Conservation (phyloP, 371 early-diverging fungal species). For the Funneliformis caledonium region DNA sequence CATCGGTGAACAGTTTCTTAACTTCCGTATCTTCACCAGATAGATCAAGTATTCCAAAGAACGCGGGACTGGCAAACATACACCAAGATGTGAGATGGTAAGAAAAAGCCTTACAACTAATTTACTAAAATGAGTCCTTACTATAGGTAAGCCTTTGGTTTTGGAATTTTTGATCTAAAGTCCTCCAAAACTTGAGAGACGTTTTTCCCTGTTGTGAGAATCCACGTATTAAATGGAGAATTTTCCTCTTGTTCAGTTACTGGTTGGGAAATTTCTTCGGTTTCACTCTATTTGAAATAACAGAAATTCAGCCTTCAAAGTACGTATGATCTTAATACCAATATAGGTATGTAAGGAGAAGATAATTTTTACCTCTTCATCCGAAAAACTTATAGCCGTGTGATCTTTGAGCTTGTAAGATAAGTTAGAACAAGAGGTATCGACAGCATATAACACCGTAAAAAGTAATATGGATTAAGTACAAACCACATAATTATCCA, state of each 20-base stretch:
- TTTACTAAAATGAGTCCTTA: not conserved
- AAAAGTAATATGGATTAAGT: conserved; percentile 5
- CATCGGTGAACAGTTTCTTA: conserved; percentile 20
- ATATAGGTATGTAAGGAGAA: not conserved
- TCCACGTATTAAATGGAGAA: conserved; percentile 8
- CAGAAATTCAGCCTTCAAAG: not conserved
- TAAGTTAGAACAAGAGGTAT: not conserved
- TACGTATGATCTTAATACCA: not conserved
- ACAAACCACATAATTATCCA: not conserved
- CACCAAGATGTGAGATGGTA: not conserved
- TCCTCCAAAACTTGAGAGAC: conserved; percentile 13
- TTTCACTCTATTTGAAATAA: not conserved
- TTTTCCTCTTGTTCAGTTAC: not conserved
- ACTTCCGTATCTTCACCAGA: conserved; percentile 18
- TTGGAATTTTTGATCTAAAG: conserved; percentile 18
- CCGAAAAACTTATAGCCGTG: not conserved
- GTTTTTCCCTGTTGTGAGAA: conserved; percentile 30
- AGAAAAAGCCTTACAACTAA: not conserved
- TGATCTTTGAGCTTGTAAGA: not conserved
- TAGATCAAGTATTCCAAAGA: conserved; percentile 33
- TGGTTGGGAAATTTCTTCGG: conserved; percentile 3
- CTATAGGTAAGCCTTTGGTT: conserved; percentile 29
- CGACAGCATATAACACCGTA: not conserved
- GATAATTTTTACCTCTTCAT: not conserved
- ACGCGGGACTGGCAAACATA: conserved; percentile 12